Percentiles rank a stretch among this genome's conserved stretches.
phyloP scores from a whole-genome alignment of 1,284 basidiomycete genomes.

The Cerrena zonata region DNA sequence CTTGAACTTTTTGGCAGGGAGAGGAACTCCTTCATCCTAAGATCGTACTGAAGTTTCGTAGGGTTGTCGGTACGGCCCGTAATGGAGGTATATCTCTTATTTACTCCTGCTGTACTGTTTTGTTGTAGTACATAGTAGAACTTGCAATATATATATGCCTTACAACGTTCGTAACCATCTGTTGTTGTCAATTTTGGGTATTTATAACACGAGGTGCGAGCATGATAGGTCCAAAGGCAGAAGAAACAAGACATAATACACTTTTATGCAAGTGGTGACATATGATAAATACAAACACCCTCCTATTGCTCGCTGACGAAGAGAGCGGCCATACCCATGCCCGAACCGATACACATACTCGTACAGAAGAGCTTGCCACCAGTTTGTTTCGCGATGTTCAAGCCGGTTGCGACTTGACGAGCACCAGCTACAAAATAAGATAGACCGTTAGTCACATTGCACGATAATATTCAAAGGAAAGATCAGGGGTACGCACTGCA shows the following conservation, averaged over 20 bases:
- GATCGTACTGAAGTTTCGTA: conserved; percentile 34
- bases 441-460: background rate
- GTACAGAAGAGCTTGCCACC: conserved; percentile 77
- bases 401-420: conserved; percentile 80
- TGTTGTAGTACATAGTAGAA: too few relatives aligned
- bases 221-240: too few relatives aligned
- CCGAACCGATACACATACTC: conserved; percentile 92
- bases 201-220: too few relatives aligned
- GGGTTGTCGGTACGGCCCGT: conserved; percentile 48
- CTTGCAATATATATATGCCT: too few relatives aligned
- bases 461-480: background rate
- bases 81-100: conserved; percentile 40
- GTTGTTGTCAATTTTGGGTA: too few relatives aligned
- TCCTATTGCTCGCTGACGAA: conserved; percentile 80
- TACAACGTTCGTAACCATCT: too few relatives aligned
- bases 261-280: too few relatives aligned
- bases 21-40: conserved; percentile 42
- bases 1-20: conserved; percentile 53
- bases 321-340: conserved; percentile 84
- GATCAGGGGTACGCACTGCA: conserved; percentile 52
- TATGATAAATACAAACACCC: too few relatives aligned
- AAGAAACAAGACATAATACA: too few relatives aligned
- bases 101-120: too few relatives aligned
- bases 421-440: conserved; percentile 62
- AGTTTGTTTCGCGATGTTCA: conserved; percentile 78